Evolutionary conservation across 108 stramenopile species (phyloP).

Genomic region (Mediolabrus comicus): DNA sequence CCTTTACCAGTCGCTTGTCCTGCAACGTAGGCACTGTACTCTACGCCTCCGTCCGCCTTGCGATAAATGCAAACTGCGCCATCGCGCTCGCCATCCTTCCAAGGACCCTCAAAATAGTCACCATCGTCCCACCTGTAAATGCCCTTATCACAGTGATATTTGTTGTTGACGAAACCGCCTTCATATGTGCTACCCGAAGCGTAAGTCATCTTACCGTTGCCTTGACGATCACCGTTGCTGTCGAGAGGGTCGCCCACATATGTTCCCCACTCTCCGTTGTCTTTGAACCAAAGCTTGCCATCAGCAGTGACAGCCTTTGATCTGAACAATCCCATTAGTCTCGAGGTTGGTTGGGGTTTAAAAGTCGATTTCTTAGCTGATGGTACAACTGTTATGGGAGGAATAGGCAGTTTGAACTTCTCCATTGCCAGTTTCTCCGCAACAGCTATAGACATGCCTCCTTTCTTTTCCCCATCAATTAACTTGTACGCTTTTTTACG

Average conservation of each 20-base stretch:
- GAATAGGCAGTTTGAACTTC: not conserved
- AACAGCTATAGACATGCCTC: not conserved
- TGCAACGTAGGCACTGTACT: slow-evolving; percentile 36
- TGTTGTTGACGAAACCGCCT: slow-evolving; percentile 19
- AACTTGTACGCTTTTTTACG: slow-evolving; percentile 15
- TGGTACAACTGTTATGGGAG: not conserved
- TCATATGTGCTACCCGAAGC: slow-evolving; percentile 11
- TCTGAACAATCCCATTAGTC: not conserved
- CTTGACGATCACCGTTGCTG: slow-evolving; percentile 18
- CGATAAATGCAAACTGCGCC: slow-evolving; percentile 14
- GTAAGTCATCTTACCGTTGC: slow-evolving; percentile 36
- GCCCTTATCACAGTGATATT: slow-evolving; percentile 17
- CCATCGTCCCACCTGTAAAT: slow-evolving; percentile 7
- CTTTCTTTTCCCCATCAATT: slow-evolving; percentile 1
- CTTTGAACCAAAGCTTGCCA: slow-evolving; percentile 8
- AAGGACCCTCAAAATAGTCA: slow-evolving; percentile 20
- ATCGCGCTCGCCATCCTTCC: slow-evolving; percentile 30
- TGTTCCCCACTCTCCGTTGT: slow-evolving; percentile 13
- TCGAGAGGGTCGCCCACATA: slow-evolving; percentile 22
- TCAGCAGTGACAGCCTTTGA: not conserved
- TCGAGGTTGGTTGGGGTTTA: not conserved
- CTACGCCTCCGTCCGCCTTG: slow-evolving; percentile 3
- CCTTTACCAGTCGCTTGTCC: slow-evolving; percentile 40
- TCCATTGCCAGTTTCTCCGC: slow-evolving; percentile 9
- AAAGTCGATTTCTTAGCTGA: not conserved